A percentile compares a stretch with the other conserved stretches of the same genome.
phyloP scores from a whole-genome alignment of 2,329 filamentous ascomycete genomes.

The Aspergillus nomiae region DNA sequence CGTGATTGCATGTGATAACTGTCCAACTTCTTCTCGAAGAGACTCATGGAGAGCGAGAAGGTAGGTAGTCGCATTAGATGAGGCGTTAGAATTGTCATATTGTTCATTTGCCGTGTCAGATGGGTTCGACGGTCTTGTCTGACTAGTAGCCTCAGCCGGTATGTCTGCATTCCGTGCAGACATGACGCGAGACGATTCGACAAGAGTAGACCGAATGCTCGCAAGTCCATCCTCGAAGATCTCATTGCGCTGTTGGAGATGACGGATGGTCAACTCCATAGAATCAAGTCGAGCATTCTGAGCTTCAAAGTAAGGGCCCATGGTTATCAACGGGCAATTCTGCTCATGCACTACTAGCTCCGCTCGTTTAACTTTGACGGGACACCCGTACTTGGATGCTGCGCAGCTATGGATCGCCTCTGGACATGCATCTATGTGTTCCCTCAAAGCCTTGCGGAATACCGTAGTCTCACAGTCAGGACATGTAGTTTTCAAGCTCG shows the following conservation, averaged over 20 bases:
- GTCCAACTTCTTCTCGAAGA: slow-evolving; percentile 60
- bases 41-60: slow-evolving; percentile 63
- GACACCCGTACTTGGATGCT: slow-evolving; percentile 48
- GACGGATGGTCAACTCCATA: slow-evolving; percentile 47
- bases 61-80: slow-evolving; percentile 53
- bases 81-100: slow-evolving; percentile 28
- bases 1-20: slow-evolving; percentile 56
- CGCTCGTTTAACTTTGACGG: slow-evolving; percentile 37
- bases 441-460: slow-evolving; percentile 33
- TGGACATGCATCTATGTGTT: slow-evolving; percentile 41
- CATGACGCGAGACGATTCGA: slow-evolving; percentile 32
- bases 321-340: slow-evolving; percentile 54
- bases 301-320: slow-evolving; percentile 47
- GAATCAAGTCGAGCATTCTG: slow-evolving; percentile 47
- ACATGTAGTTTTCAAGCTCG: slow-evolving; percentile 38
- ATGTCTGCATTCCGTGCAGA: slow-evolving; percentile 12
- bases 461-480: slow-evolving; percentile 39
- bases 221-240: slow-evolving; percentile 49
- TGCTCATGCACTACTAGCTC: slow-evolving; percentile 47
- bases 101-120: slow-evolving; percentile 17
- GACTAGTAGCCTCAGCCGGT: slow-evolving; percentile 8
- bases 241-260: slow-evolving; percentile 49
- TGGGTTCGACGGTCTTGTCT: slow-evolving; percentile 12
- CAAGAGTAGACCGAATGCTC: slow-evolving; percentile 42
- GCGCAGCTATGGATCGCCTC: slow-evolving; percentile 40